A percentile compares a stretch with the other conserved stretches of the same genome.
These are phyloP conservation scores for Phycomyces nitens DNA, from an alignment of 192 early-diverging fungal genomes.

Conservation along the genomic window DNA sequence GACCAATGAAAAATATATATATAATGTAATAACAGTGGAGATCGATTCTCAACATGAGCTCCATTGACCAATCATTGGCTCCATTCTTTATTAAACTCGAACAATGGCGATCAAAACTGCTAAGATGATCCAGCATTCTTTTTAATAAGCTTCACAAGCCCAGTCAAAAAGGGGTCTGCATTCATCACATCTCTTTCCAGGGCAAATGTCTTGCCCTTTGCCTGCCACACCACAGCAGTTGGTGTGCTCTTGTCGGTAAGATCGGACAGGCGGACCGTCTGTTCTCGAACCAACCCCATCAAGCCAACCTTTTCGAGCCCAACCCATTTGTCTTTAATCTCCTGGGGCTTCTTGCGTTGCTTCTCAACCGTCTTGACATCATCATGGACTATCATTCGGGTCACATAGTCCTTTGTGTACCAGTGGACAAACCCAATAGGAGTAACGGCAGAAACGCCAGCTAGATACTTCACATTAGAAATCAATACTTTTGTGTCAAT, in stretches of 20 bases:
- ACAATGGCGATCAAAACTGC: too few relatives aligned
- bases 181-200: constrained; percentile 26
- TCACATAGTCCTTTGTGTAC: constrained; percentile 26
- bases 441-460: constrained; percentile 31
- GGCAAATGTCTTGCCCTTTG: constrained; percentile 14
- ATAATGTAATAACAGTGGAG: too few relatives aligned
- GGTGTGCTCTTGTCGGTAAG: constrained; percentile 18
- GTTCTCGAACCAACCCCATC: constrained; percentile 19
- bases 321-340: constrained; percentile 30
- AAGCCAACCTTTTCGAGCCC: constrained; percentile 29
- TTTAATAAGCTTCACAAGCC: constrained; percentile 6
- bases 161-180: constrained; percentile 28
- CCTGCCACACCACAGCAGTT: constrained; percentile 21
- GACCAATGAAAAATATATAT: too few relatives aligned
- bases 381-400: constrained; percentile 29
- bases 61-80: too few relatives aligned
- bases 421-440: constrained; percentile 31
- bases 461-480: too few relatives aligned
- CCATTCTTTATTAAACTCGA: too few relatives aligned
- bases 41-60: too few relatives aligned
- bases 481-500: too few relatives aligned
- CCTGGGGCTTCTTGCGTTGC: constrained; percentile 20
- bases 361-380: constrained; percentile 28
- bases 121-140: background rate
- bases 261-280: constrained; percentile 27